Evolutionary conservation across 2,329 filamentous ascomycete genomes (phyloP).

Genomic region (Penicillium sp.): DNA sequence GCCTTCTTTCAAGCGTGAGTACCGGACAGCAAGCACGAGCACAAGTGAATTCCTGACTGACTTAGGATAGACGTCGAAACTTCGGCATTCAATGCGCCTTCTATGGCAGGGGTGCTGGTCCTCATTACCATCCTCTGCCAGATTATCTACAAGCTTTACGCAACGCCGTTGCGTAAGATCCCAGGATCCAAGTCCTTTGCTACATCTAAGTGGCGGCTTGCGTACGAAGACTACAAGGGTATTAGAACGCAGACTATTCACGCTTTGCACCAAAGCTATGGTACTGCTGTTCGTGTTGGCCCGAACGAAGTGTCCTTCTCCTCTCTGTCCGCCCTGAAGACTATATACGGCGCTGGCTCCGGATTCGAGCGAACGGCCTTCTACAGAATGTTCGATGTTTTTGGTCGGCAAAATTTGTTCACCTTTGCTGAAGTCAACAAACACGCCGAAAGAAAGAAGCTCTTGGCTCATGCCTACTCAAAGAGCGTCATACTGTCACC

Average conservation of each 20-base stretch:
- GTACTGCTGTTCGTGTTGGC: conserved; percentile 49
- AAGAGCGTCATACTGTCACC: conserved; percentile 48
- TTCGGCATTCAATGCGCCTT: neutral
- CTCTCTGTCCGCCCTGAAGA: conserved; percentile 48
- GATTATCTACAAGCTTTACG: neutral
- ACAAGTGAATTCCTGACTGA: neutral
- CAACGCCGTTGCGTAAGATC: conserved; percentile 6
- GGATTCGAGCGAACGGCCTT: conserved; percentile 53
- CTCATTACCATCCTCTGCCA: neutral
- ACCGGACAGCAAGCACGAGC: neutral
- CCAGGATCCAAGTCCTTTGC: conserved; percentile 44
- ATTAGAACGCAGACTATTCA: conserved; percentile 45
- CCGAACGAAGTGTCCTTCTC: conserved; percentile 50
- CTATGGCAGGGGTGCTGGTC: neutral
- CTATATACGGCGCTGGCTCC: conserved; percentile 57
- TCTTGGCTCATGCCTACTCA: conserved; percentile 54
- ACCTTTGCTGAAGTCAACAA: conserved; percentile 47
- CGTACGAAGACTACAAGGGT: conserved; percentile 47
- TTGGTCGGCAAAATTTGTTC: conserved; percentile 55
- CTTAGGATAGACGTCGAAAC: neutral
- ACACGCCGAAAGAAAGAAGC: conserved; percentile 54
- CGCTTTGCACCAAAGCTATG: conserved; percentile 48
- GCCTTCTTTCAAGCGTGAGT: neutral
- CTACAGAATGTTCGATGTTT: conserved; percentile 59
- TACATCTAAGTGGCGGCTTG: conserved; percentile 48